phyloP scores from a whole-genome alignment of 2,329 filamentous ascomycete species.

The Albophoma yamanashiensis region DNA sequence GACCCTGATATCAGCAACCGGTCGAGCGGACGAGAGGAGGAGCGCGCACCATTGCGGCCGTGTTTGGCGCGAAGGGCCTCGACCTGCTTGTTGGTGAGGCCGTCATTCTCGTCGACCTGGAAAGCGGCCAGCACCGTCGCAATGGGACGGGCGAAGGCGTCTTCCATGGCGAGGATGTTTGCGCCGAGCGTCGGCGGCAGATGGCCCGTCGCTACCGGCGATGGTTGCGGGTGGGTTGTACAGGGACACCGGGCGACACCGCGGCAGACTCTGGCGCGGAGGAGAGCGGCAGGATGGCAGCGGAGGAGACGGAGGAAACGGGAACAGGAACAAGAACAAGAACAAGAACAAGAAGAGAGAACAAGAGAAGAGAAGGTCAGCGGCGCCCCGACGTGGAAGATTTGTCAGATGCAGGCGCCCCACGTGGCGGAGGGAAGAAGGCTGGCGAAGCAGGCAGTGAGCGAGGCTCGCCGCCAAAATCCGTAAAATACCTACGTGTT shows the following conservation, averaged over 20 bases:
- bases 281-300: slow-evolving; percentile 4
- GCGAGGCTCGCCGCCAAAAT: background rate
- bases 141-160: slow-evolving; percentile 48
- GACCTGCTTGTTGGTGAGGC: slow-evolving; percentile 51
- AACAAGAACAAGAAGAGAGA: too few species aligned
- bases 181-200: background rate
- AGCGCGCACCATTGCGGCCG: slow-evolving; percentile 52
- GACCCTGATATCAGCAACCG: slow-evolving; percentile 5
- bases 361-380: slow-evolving; percentile 3
- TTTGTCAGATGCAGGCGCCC: slow-evolving; percentile 16
- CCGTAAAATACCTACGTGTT: background rate
- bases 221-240: background rate
- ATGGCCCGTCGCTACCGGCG: background rate
- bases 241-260: background rate
- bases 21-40: background rate
- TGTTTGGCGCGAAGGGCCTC: slow-evolving; percentile 43
- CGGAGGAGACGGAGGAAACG: slow-evolving; percentile 7
- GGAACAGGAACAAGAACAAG: too few species aligned
- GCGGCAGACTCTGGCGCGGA: background rate
- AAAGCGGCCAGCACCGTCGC: slow-evolving; percentile 50
- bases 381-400: slow-evolving; percentile 17
- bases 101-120: slow-evolving; percentile 40
- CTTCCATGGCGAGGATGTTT: slow-evolving; percentile 39
- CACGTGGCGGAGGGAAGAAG: slow-evolving; percentile 19
- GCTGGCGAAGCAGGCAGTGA: slow-evolving; percentile 4